These are phyloP conservation scores for Aureobasidium mangrovei DNA, from an alignment of 2,329 filamentous ascomycete genomes.

Conservation along the genomic window DNA sequence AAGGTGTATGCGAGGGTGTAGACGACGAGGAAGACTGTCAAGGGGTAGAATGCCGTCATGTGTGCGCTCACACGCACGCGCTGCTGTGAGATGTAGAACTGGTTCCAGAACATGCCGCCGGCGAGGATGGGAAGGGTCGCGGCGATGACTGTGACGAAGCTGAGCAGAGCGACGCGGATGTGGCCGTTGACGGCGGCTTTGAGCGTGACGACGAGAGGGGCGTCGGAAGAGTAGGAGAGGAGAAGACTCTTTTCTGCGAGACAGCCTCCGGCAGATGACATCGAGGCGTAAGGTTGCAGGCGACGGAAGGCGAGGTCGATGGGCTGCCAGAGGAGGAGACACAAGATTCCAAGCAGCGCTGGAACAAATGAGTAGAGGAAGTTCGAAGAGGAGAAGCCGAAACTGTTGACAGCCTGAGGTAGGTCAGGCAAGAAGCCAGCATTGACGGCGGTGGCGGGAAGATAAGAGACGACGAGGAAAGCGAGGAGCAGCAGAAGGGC, in stretches of 20 bases:
- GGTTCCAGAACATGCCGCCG: conserved; percentile 65
- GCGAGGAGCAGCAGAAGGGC: conserved; percentile 56
- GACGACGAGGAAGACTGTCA: conserved; percentile 63
- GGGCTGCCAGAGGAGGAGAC: conserved; percentile 59
- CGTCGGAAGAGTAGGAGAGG: conserved; percentile 59
- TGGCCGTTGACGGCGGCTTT: conserved; percentile 54
- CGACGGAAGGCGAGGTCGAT: conserved; percentile 58
- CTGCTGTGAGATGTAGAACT: conserved; percentile 45
- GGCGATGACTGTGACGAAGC: conserved; percentile 51
- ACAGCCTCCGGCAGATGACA: conserved; percentile 49
- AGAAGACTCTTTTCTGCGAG: conserved; percentile 56
- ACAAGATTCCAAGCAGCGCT: conserved; percentile 54
- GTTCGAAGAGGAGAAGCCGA: conserved; percentile 74
- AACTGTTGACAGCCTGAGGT: conserved; percentile 32
- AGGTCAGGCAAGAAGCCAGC: conserved; percentile 65
- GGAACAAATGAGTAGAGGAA: conserved; percentile 79
- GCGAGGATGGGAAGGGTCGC: conserved; percentile 57
- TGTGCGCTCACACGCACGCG: conserved; percentile 61
- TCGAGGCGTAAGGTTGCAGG: conserved; percentile 60
- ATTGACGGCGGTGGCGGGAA: conserved; percentile 53
- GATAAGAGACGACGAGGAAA: conserved; percentile 69
- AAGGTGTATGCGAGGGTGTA: conserved; percentile 53
- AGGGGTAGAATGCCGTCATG: conserved; percentile 60
- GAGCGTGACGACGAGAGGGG: conserved; percentile 52
- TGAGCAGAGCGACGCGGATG: conserved; percentile 55